Conservation (phyloP, 140 eudicot genomes). For the Ambrosia hybrid region DNA sequence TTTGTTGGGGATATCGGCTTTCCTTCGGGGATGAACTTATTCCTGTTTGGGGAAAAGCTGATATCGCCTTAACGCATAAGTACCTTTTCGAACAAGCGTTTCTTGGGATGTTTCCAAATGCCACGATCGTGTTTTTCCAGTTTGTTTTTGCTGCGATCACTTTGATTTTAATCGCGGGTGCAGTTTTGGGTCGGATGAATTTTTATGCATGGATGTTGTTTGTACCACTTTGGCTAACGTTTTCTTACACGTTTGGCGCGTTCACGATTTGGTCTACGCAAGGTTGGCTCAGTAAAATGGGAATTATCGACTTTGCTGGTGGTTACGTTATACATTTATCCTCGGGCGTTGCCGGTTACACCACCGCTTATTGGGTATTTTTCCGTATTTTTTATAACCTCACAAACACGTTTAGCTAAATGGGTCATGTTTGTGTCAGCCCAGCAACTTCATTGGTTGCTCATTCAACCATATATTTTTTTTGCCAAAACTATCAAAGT, state of each 20-base stretch:
- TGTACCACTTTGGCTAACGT: conserved; percentile 64
- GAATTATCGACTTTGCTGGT: conserved; percentile 56
- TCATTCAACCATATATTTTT: too few species aligned
- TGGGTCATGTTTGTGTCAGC: too few species aligned
- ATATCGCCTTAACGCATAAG: conserved; percentile 36
- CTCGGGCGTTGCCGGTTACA: conserved; percentile 74
- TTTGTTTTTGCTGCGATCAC: conserved; percentile 65
- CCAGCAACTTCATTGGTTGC: too few species aligned
- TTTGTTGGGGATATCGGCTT: conserved; percentile 60
- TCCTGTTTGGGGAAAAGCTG: conserved; percentile 47
- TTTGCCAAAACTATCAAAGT: too few species aligned
- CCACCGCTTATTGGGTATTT: conserved; percentile 66
- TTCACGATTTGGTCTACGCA: conserved; percentile 53
- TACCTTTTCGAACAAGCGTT: conserved; percentile 39
- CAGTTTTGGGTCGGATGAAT: conserved; percentile 68
- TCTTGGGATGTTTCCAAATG: conserved; percentile 42
- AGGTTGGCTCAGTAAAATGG: conserved; percentile 51
- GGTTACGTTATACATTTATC: conserved; percentile 80
- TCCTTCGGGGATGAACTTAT: conserved; percentile 56
- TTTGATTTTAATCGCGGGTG: conserved; percentile 54
- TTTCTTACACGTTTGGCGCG: conserved; percentile 53
- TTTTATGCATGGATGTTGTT: conserved; percentile 71
- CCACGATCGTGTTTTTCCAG: conserved; percentile 58
- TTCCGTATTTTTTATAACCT: not conserved
- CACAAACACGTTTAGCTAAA: too few species aligned